Base-by-base conservation (phyloP, 768 basidiomycete species). In the Lactifluus volemus region DNA sequence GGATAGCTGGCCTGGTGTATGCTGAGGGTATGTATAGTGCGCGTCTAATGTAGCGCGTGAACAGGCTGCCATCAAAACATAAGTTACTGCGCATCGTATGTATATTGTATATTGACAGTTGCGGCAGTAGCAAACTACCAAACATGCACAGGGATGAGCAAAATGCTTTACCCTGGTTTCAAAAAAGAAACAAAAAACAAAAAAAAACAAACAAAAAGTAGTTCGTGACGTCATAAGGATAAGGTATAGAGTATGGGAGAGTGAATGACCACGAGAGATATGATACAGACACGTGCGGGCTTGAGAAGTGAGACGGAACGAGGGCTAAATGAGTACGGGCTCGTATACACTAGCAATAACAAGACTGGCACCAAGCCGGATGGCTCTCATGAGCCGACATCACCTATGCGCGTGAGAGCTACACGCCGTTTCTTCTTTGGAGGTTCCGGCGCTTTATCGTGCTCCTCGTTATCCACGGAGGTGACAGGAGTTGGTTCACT, bases 391-490 rank as follows among this genome's bases (percentile, higher is more conserved):
- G 53, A 66, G 19, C 59, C 59, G 49, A 65, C 60, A 41, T 87
- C 88, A 21, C 83, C 81, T 3, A 91, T 80, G 19, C 79, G 78
- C 11, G 85, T 90, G 67, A 92, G 76, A 39, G 82, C 87, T n/a
- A 91, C 83, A 25, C 90, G 79, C 58, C 90, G 79, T 73, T 90
- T 92, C 74, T 93, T 92, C 80, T 89, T 93, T 6, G 87, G 86
- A 3, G 87, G 90, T 61, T 83, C 85, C 4, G 68, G 63, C 19
- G 47, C 63, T 32, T 67, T 71, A 21, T 70, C 74, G 50, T 51
- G 53, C 53, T 67, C 66, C 30, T 66, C 65, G 7, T 55, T 41
- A 32, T 62, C 51, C 42, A 56, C 49, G 49, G 49, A 44, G 14
- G 42, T 38, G 9, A 25, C 49, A 7, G 34, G 25, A 7, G 49